Evolutionary conservation across 495 filamentous ascomycete species (phyloP), one percentile per base, ranked within the genome.

Genomic region (Xylaria palmicola): DNA sequence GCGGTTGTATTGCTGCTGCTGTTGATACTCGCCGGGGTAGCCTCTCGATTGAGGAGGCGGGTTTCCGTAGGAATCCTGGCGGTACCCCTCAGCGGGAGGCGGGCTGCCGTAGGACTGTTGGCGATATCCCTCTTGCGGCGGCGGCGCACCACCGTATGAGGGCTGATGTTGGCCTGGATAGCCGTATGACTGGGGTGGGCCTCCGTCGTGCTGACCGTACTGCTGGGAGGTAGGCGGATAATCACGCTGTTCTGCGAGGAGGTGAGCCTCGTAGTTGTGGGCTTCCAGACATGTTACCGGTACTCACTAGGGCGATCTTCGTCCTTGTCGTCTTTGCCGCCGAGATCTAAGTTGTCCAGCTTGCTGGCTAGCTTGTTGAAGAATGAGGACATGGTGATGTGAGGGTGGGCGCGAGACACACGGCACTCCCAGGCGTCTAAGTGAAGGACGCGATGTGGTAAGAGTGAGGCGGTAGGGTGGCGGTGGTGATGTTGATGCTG

Each of bases 371-470:
- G 53, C 29, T 71, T 69, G 19, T 55, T 64, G 30, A 69, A 62
- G 43, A 71, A 69, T 15, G 68, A 71, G 29, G 66, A 69, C 68
- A 71, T 71, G 20, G 53, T 57, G n/a, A n/a, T n/a, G n/a, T n/a
- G 53, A 34, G 20, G 27, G 5, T 2, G 9, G 34, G 8, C 6
- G 36, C 19, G 51, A 40, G 51, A 41, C 36, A 29, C 13, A 34
- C 4, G 10, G 51, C 10, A 26, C 51, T 12, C 34, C 36, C 19
- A 12, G n/a, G n/a, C n/a, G n/a, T n/a, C n/a, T n/a, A n/a, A n/a
- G n/a, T n/a, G n/a, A n/a, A n/a, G n/a, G n/a, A n/a, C n/a, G n/a
- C n/a, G 41, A 44, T 27, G 12, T 13, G 32, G 13, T 13, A 13
- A 36, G 41, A 54, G 34, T 19, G 29, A 37, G 27, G 44, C 13